Conservation (phyloP, 2,329 filamentous ascomycete genomes). For the Pezicula carpinea region DNA sequence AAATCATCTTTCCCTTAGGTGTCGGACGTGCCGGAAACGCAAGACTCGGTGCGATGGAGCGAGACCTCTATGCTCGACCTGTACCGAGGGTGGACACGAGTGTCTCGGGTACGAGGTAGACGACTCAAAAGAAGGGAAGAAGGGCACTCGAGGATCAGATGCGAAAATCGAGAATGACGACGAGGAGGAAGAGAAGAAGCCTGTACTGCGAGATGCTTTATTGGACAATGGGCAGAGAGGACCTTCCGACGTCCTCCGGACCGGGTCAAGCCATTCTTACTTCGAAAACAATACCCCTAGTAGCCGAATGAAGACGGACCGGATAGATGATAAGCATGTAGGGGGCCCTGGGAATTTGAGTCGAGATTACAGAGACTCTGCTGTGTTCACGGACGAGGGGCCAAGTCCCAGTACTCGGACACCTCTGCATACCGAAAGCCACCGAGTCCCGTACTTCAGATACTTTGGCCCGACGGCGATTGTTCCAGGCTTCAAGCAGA, state of each 20-base stretch:
- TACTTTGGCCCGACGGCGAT: slow-evolving; percentile 91
- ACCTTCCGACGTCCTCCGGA: slow-evolving; percentile 1
- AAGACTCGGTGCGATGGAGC: slow-evolving; percentile 74
- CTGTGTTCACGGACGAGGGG: slow-evolving; percentile 19
- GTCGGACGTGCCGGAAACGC: slow-evolving; percentile 68
- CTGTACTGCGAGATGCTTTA: neutral
- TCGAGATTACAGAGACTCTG: slow-evolving; percentile 16
- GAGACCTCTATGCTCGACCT: slow-evolving; percentile 67
- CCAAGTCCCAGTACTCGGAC: slow-evolving; percentile 27
- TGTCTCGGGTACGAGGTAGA: slow-evolving; percentile 61
- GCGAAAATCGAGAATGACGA: slow-evolving; percentile 34
- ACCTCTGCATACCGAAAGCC: slow-evolving; percentile 46
- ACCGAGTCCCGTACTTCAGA: slow-evolving; percentile 80
- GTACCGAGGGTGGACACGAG: slow-evolving; percentile 63
- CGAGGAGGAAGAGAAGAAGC: slow-evolving; percentile 28
- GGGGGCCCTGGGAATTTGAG: neutral
- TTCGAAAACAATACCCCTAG: slow-evolving; percentile 1
- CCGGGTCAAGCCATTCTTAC: slow-evolving; percentile 2
- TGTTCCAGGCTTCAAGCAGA: slow-evolving; percentile 87
- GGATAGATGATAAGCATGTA: slow-evolving; percentile 3
- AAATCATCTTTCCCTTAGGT: slow-evolving; percentile 37
- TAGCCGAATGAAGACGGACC: neutral
- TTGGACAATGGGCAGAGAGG: neutral
- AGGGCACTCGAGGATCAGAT: slow-evolving; percentile 21
- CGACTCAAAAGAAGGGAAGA: slow-evolving; percentile 14